Evolutionary conservation across 495 filamentous ascomycete genomes (phyloP), one percentile per base, ranked within the genome.

Genomic region (Astrothelium macrocarpum): DNA sequence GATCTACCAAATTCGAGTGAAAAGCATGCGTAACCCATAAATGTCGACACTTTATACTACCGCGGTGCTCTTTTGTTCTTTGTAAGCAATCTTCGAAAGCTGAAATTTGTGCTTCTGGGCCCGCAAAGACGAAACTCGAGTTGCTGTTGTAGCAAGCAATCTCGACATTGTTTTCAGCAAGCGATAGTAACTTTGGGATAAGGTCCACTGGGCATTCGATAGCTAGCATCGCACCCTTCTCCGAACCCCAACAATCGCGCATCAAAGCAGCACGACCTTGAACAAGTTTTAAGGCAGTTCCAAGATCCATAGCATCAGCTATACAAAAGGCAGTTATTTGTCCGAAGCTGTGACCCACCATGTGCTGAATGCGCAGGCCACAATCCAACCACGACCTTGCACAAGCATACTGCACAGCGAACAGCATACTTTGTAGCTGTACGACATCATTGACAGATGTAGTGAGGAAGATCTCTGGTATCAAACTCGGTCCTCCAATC

Each of bases 261-360:
- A 83, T 77, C 0, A 84, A 32, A 0, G 12, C 32, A 0, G 82
- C 78, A 2, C 82, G 69, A 0, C 67, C 67, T 1, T 68, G 58
- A 10, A 85, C 66, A 9, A 83, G 59, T n/a, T 70, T 70, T 0
- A 82, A 1, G 0, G 56, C 71, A 53, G 84, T 79, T 0, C 36
- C 1, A 0, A 83, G 70, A 0, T 67, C 68, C 0, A 85, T 32
- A 0, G 56, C 62, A 0, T 73, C 76, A 16, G 77, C 68, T 3
- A 85, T 68, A 25, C 68, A 74, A 0, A 85, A 59, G 0, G 80
- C 81, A 5, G 79, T 79, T 0, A 85, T 69, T 65, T 85, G 71
- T 1, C 83, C 83, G 63, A 85, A 79, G 59, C 77, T 80, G 63
- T 85, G 83, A 0, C 82, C 83, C 23, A 85, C 58, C 0, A 83